Conservation (phyloP, 2,329 filamentous ascomycete genomes). For the Xylaria sp. region DNA sequence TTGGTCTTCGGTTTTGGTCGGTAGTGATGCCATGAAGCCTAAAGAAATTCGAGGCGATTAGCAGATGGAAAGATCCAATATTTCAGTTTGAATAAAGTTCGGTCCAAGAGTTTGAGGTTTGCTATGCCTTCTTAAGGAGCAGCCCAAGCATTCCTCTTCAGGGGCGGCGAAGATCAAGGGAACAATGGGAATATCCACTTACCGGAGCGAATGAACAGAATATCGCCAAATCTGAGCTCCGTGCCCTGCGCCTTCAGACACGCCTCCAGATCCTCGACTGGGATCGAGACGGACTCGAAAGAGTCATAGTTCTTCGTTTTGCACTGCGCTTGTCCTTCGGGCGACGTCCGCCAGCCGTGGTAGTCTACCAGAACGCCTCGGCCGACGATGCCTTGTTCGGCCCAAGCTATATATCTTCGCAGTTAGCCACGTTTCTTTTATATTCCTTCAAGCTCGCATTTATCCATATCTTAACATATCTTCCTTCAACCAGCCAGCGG, state of each 20-base stretch:
- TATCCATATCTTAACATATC: neutral
- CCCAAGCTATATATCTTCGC: constrained; percentile 55
- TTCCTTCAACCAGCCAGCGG: neutral
- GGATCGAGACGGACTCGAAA: constrained; percentile 52
- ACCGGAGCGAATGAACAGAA: constrained; percentile 60
- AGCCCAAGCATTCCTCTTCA: neutral
- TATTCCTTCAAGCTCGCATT: neutral
- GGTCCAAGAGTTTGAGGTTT: neutral
- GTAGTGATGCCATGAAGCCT: constrained; percentile 58
- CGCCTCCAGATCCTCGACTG: constrained; percentile 54
- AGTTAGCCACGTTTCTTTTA: neutral
- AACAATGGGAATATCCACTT: neutral
- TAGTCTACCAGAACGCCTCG: constrained; percentile 66
- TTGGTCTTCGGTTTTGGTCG: constrained; percentile 52
- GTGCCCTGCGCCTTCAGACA: constrained; percentile 60
- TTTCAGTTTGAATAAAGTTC: neutral
- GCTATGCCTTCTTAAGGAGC: no score
- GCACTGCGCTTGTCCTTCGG: constrained; percentile 49
- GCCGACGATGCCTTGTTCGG: constrained; percentile 65
- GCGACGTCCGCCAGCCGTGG: constrained; percentile 55
- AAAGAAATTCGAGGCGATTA: neutral
- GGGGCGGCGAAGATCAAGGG: neutral
- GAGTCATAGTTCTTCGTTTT: constrained; percentile 47
- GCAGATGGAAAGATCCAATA: neutral
- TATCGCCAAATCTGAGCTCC: constrained; percentile 62